A percentile compares a stretch with the other conserved stretches of the same genome.
phyloP scores from a whole-genome alignment of 306 rosid genomes.

The Sphenostylis stenocarpa region DNA sequence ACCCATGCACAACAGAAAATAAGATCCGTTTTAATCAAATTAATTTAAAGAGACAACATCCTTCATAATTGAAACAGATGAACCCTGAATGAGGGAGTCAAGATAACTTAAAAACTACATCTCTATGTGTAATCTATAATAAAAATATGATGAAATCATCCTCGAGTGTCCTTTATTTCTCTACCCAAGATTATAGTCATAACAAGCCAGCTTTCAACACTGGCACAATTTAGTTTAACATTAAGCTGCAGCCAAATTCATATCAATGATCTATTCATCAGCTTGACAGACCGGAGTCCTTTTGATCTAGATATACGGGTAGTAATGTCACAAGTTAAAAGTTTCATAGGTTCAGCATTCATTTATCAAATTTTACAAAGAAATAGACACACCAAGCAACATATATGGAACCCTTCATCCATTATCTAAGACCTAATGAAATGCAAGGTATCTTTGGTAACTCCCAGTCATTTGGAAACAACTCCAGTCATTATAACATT shows the following conservation, averaged over 20 bases:
- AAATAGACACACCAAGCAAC: background rate
- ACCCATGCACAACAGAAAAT: slow-evolving; percentile 1
- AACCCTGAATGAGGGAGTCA: background rate
- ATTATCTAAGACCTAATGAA: background rate
- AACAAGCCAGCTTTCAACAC: slow-evolving; percentile 3
- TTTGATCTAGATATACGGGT: background rate
- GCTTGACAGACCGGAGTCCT: slow-evolving; percentile 18
- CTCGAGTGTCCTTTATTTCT: slow-evolving; percentile 5
- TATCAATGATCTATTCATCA: background rate
- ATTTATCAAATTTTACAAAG: background rate
- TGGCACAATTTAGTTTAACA: background rate
- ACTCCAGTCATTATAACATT: background rate
- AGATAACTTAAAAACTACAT: background rate
- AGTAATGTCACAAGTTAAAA: background rate
- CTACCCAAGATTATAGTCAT: slow-evolving; percentile 10
- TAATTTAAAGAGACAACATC: background rate
- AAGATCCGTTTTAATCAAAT: slow-evolving; percentile 8
- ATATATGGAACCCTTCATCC: background rate
- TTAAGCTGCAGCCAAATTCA: background rate
- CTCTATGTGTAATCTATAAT: background rate
- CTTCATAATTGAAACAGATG: background rate
- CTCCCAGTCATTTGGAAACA: background rate
- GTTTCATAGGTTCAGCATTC: background rate
- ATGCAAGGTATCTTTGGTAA: background rate
- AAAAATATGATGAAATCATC: background rate